phyloP scores from a whole-genome alignment of 305 asterid species.

The Fraxinus dipetala region DNA sequence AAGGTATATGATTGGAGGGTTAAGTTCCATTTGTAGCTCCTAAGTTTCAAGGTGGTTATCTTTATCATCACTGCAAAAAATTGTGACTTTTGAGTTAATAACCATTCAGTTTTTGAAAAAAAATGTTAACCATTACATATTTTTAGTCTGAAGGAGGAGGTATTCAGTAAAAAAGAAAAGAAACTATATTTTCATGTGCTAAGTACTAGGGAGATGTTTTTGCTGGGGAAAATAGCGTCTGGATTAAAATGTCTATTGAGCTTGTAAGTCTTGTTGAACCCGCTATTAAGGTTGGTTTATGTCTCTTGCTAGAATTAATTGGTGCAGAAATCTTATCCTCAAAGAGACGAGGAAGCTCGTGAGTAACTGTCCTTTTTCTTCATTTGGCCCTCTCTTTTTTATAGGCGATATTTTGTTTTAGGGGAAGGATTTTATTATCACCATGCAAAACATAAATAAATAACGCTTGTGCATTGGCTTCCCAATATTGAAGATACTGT shows the following conservation, averaged over 20 bases:
- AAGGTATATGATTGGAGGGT: neutral
- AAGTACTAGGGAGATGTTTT: constrained; percentile 19
- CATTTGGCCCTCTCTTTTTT: constrained; percentile 1
- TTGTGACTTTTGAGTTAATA: neutral
- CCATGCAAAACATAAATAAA: constrained; percentile 82
- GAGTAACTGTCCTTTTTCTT: neutral
- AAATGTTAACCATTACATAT: neutral
- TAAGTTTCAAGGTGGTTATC: neutral
- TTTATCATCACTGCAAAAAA: neutral
- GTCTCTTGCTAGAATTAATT: neutral
- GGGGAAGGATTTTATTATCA: constrained; percentile 94
- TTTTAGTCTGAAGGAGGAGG: neutral
- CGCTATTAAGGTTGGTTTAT: constrained; percentile 64
- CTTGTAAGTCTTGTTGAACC: constrained; percentile 74
- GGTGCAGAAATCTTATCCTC: neutral
- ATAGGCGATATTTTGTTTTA: constrained; percentile 16
- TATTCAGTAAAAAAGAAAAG: neutral
- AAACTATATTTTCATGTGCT: neutral
- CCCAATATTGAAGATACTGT: constrained; percentile 54
- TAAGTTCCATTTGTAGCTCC: neutral
- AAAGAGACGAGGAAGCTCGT: neutral
- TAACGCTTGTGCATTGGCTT: constrained; percentile 94
- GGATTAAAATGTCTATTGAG: constrained; percentile 88
- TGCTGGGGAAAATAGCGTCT: constrained; percentile 81
- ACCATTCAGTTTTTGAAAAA: neutral